Evolutionary conservation across 1,139 yeast genomes (phyloP), one percentile per base, ranked within the genome.

Genomic region (Saccharomyces hybrid): DNA sequence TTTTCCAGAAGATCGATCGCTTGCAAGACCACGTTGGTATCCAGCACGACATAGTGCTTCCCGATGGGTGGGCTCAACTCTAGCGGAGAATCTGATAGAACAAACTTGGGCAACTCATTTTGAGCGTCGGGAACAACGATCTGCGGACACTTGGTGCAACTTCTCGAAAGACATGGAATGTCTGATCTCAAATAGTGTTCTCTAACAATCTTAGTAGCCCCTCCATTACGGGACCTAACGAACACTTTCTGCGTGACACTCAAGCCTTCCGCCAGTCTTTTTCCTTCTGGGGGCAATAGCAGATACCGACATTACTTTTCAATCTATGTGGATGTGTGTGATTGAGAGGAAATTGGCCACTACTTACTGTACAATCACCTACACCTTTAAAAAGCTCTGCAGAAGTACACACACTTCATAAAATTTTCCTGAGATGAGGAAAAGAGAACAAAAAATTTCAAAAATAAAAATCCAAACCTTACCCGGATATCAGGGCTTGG

Each of bases 131-230:
- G 73, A 4, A 74, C 74, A 27, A 66, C 64, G 44, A 67, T 61
- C 11, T 63, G 58, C 27, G 58, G 57, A 71, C 99, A 93, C 48
- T 68, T 68, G 12, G 72, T 68, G 71, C 99, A 95, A 1, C 80
- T 75, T 61, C 75, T 77, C 2, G 97, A 88, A 51, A 86, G 82
- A 71, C 99, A 93, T 21, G 97, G 96, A 55, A 95, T 90, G 70
- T 95, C 99, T 54, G 82, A 82, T 68, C 99, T 79, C 55, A 95
- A 76, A 68, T 95, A 95, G 69, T 91, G 98, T 69, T 95, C 99
- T 62, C 98, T 80, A 24, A 90, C 97, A 44, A 95, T 79, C 69
- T 93, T 93, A 48, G 91, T 79, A 4, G 97, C 97, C 53, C 86
- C 85, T 11, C 98, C 98, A 61, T 86, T 83, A 64, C 93, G 79